Evolutionary conservation across 345 rosid species (phyloP).

Genomic region (Pistacia atlantica): DNA sequence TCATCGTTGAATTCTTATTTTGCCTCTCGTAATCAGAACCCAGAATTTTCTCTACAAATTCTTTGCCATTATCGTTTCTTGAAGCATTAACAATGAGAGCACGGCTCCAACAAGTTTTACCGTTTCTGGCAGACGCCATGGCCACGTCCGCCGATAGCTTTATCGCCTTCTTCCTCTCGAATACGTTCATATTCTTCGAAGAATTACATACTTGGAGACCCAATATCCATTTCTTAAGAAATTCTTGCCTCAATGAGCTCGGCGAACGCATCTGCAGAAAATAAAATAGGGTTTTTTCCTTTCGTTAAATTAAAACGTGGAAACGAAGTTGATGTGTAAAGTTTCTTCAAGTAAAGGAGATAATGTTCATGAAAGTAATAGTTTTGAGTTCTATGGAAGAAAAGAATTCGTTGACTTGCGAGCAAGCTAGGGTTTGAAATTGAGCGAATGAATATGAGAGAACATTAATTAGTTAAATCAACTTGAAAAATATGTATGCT

Average conservation of each 20-base stretch:
- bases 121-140: conserved; percentile 73
- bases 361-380: background rate
- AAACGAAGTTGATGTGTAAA: background rate
- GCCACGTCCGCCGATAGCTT: conserved; percentile 88
- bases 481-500: too few relatives aligned
- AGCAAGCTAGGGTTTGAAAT: background rate
- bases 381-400: background rate
- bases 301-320: background rate
- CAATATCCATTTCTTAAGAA: conserved; percentile 78
- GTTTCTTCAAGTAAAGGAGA: background rate
- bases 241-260: conserved; percentile 53
- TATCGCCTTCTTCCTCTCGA: conserved; percentile 72
- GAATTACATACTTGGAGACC: conserved; percentile 54
- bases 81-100: conserved; percentile 66
- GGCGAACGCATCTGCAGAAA: conserved; percentile 48
- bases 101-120: conserved; percentile 79
- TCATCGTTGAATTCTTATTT: conserved; percentile 30
- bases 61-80: conserved; percentile 30
- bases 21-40: conserved; percentile 31
- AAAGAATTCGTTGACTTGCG: too few relatives aligned
- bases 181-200: conserved; percentile 45
- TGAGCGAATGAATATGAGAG: background rate
- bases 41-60: conserved; percentile 50
- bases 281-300: background rate
- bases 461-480: too few relatives aligned